Percentiles rank a stretch among this genome's conserved stretches.
Conservation (phyloP, 805 yeast species). For the Ogataea populi-albae region DNA sequence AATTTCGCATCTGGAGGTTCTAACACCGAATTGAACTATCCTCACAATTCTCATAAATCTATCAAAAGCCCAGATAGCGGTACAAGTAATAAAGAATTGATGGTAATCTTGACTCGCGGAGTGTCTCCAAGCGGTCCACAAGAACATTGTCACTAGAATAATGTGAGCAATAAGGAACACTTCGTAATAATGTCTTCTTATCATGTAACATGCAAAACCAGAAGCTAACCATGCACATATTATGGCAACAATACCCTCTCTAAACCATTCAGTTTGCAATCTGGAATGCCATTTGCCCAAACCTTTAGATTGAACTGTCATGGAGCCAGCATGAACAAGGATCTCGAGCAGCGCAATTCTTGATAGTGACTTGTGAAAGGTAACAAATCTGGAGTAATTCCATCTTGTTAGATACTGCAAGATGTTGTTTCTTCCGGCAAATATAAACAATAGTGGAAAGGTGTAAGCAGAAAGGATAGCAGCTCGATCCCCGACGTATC, state of each 20-base stretch:
- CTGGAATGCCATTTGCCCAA: conserved; percentile 27
- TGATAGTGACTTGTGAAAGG: conserved; percentile 57
- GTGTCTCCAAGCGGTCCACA: conserved; percentile 60
- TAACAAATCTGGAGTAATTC: conserved; percentile 51
- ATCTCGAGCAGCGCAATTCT: conserved; percentile 41
- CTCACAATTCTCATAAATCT: conserved; percentile 45
- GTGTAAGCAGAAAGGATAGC: conserved; percentile 48
- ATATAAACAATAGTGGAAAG: conserved; percentile 51
- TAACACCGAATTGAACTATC: conserved; percentile 36
- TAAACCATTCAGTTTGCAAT: conserved; percentile 27
- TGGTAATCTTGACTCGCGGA: conserved; percentile 35
- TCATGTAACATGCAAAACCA: conserved; percentile 43
- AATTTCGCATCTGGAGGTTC: conserved; percentile 36
- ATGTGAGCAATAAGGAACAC: conserved; percentile 58
- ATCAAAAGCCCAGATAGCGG: conserved; percentile 54
- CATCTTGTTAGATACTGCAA: conserved; percentile 59
- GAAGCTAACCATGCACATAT: conserved; percentile 39
- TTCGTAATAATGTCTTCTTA: conserved; percentile 62
- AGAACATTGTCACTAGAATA: conserved; percentile 48
- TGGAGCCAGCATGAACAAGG: conserved; percentile 42
- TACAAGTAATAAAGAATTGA: conserved; percentile 35
- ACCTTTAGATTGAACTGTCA: conserved; percentile 25
- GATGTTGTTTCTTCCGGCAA: conserved; percentile 63
- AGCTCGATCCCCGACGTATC: conserved; percentile 48
- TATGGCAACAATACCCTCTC: conserved; percentile 37